phyloP scores from a whole-genome alignment of 768 basidiomycete species.

The Cytidiella melzeri region DNA sequence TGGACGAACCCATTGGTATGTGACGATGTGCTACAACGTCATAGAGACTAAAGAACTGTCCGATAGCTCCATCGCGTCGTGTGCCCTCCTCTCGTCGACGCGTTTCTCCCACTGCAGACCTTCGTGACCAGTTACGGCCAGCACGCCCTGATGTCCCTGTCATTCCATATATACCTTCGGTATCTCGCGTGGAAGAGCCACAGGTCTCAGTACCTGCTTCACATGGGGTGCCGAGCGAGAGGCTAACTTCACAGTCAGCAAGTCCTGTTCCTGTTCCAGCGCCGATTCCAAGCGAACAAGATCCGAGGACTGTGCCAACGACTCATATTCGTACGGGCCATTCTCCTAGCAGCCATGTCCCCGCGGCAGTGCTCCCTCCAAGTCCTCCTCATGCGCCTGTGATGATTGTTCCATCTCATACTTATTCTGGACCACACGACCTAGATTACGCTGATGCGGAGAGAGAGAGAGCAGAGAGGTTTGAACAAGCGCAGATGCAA shows the following conservation, averaged over 20 bases:
- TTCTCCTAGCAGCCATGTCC: not conserved
- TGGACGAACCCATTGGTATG: constrained; percentile 5
- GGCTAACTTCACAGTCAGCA: not conserved
- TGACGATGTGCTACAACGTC: no score
- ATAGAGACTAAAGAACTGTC: not conserved
- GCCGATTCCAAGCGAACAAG: constrained; percentile 1
- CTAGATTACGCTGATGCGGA: constrained; percentile 39
- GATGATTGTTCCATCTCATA: not conserved
- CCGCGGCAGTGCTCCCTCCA: not conserved
- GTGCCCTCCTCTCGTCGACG: not conserved
- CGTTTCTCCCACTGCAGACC: not conserved
- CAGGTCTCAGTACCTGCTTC: not conserved
- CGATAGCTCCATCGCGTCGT: not conserved
- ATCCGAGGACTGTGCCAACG: no score
- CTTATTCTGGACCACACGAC: constrained; percentile 23
- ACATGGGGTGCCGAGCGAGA: not conserved
- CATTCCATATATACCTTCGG: constrained; percentile 7
- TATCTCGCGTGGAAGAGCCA: not conserved
- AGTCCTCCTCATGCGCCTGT: constrained; percentile 2
- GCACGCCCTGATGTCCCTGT: not conserved
- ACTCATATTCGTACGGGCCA: no score
- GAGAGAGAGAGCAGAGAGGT: constrained; percentile 41
- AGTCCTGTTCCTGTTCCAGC: constrained; percentile 3
- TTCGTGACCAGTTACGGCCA: not conserved
- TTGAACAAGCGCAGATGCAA: constrained; percentile 48